phyloP scores from a whole-genome alignment of 2,329 filamentous ascomycete genomes.

The Stagonosporopsis cucurbitacearum region DNA sequence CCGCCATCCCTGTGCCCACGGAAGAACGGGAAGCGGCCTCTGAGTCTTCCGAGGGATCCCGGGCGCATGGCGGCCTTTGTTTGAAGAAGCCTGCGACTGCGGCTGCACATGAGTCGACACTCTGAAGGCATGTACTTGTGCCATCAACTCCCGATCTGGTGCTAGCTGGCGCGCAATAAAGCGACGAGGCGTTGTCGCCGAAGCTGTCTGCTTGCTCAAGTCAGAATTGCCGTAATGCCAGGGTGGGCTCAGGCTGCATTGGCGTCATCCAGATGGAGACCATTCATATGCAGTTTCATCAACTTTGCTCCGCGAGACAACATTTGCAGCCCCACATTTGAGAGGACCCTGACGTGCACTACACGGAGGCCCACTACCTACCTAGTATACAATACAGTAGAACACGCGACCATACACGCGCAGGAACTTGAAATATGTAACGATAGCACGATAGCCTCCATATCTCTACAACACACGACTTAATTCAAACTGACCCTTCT shows the following conservation, averaged over 20 bases:
- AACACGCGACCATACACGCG: neutral
- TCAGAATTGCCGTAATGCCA: neutral
- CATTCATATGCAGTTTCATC: neutral
- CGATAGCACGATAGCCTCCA: slow-evolving; percentile 38
- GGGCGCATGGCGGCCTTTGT: slow-evolving; percentile 18
- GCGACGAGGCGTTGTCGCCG: neutral
- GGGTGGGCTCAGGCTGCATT: neutral
- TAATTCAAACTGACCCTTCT: no score
- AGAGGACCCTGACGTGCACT: neutral
- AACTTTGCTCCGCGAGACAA: neutral
- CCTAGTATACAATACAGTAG: neutral
- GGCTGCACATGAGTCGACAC: slow-evolving; percentile 4
- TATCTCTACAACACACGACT: no score
- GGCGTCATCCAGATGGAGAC: neutral
- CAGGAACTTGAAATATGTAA: neutral
- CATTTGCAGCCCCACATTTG: neutral
- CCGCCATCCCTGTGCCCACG: slow-evolving; percentile 25
- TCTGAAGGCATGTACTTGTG: neutral
- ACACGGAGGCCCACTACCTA: neutral
- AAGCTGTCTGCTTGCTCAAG: neutral
- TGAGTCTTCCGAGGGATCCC: slow-evolving; percentile 29
- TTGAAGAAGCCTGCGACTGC: slow-evolving; percentile 4
- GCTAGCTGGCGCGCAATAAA: neutral
- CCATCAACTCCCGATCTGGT: neutral
- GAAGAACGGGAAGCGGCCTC: slow-evolving; percentile 31